Base-by-base conservation (phyloP, 2,329 filamentous ascomycete species). In the Colletotrichum godetiae region DNA sequence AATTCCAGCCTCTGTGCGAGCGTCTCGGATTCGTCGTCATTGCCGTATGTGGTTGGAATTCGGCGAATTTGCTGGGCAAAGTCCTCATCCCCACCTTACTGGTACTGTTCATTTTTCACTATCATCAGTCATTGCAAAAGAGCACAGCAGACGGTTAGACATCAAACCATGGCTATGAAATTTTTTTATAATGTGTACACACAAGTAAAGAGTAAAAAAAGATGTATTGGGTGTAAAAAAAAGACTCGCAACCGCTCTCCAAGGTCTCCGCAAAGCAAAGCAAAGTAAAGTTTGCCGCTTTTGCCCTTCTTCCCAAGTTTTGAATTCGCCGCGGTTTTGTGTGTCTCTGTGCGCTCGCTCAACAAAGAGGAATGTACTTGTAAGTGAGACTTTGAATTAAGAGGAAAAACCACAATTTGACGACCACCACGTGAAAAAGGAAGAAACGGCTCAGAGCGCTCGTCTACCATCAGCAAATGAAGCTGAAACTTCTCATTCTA, bases 201-300 rank as follows among this genome's bases (percentile, higher is more conserved):
- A 60, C 46, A 70, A 67, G 65, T 67, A 65, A 35, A 60, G 64
- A 59, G 22, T 46, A 61, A 33, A 67, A 37, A 58, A 70, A 37
- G 19, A 70, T 66, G 46, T 63, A 63, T 63, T 63, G 46, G 29
- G n/a, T 33, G 46, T 53, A 49, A 33, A 27, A 49, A 35, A 52
- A 19, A 31, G 53, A 35, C 53, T 42, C 53, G 59, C 55, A n/a
- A 60, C 42, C 70, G 49, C 53, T 57, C 60, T 42, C 35, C 35
- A 15, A 15, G 35, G 8, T 42, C 35, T 42, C 35, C 67, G 65
- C 49, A 55, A 29, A 70, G 56, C 52, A 31, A 70, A 55, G 22
- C 53, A 66, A 59, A 37, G 37, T 42, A 56, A 42, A 42, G 37
- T 53, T 55, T 29, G 52, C 52, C 46, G 29, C n/a, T 33, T 46